A percentile compares a stretch with the other conserved stretches of the same genome.
Evolutionary conservation across 1,284 basidiomycete genomes (phyloP).

Genomic region (Hypsizygus ulmarius): DNA sequence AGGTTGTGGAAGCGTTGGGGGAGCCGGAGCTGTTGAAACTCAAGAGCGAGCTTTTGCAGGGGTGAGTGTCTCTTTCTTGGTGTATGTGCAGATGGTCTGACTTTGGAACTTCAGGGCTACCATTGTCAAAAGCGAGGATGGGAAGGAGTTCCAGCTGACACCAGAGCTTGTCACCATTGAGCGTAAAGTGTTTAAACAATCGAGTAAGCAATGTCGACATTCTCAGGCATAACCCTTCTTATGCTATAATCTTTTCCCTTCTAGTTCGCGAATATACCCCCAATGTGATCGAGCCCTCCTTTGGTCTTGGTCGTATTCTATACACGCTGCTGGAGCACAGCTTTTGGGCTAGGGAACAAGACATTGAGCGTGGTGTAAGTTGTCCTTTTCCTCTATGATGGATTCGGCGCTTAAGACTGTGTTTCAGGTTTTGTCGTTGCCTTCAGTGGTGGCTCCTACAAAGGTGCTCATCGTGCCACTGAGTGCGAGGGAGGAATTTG

Average conservation of each 20-base stretch:
- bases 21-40: constrained; percentile 70
- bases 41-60: constrained; percentile 73
- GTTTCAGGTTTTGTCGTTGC: constrained; percentile 82
- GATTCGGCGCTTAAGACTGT: constrained; percentile 15
- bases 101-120: constrained; percentile 38
- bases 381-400: constrained; percentile 17
- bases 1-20: constrained; percentile 65
- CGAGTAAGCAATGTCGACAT: constrained; percentile 51
- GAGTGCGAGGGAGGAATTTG: constrained; percentile 84
- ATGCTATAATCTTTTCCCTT: constrained; percentile 9
- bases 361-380: constrained; percentile 82
- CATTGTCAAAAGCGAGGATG: constrained; percentile 53
- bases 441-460: constrained; percentile 89
- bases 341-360: constrained; percentile 94
- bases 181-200: constrained; percentile 87
- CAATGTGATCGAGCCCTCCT: constrained; percentile 99
- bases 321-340: constrained; percentile 94
- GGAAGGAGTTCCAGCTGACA: constrained; percentile 71
- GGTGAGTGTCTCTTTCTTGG: constrained; percentile 45
- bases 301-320: constrained; percentile 95
- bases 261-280: constrained; percentile 92
- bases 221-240: not conserved
- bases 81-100: constrained; percentile 17
- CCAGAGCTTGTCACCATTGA: constrained; percentile 79
- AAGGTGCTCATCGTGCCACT: constrained; percentile 98